Conservation (phyloP, 2,329 filamentous ascomycete genomes). For the Xylariaceae sp. region DNA sequence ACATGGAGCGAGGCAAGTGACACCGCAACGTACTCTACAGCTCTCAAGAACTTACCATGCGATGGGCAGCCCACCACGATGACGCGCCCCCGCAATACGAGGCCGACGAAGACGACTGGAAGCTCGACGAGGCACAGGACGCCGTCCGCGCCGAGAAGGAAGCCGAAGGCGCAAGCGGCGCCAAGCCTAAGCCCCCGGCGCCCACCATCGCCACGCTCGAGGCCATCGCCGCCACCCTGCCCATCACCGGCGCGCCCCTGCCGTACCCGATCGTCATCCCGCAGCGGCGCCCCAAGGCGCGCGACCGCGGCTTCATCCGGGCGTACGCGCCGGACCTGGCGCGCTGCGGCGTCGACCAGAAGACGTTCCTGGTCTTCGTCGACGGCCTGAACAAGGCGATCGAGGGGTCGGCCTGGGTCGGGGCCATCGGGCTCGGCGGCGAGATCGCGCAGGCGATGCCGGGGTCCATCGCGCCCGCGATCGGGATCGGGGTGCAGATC, state of each 20-base stretch:
- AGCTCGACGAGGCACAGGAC: conserved; percentile 11
- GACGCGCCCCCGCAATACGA: no score
- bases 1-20: no score
- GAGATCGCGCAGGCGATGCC: conserved; percentile 1
- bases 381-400: conserved; percentile 17
- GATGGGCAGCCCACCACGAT: no score
- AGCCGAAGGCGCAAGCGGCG: neutral
- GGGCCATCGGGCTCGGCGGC: conserved; percentile 3
- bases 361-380: conserved; percentile 18
- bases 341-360: conserved; percentile 17
- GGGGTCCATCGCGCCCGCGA: neutral
- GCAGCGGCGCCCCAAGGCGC: conserved; percentile 18
- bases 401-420: conserved; percentile 4
- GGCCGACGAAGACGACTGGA: conserved; percentile 10
- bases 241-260: conserved; percentile 6
- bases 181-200: neutral
- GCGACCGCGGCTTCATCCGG: conserved; percentile 19
- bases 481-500: conserved; percentile 7
- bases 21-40: no score
- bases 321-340: conserved; percentile 21
- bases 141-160: conserved; percentile 1
- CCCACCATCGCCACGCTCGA: neutral
- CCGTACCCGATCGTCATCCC: conserved; percentile 17
- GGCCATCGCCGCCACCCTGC: neutral
- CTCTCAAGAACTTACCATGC: no score